These are phyloP conservation scores for Cystofilobasidium ferigula DNA, from an alignment of 768 basidiomycete genomes.

Conservation along the genomic window DNA sequence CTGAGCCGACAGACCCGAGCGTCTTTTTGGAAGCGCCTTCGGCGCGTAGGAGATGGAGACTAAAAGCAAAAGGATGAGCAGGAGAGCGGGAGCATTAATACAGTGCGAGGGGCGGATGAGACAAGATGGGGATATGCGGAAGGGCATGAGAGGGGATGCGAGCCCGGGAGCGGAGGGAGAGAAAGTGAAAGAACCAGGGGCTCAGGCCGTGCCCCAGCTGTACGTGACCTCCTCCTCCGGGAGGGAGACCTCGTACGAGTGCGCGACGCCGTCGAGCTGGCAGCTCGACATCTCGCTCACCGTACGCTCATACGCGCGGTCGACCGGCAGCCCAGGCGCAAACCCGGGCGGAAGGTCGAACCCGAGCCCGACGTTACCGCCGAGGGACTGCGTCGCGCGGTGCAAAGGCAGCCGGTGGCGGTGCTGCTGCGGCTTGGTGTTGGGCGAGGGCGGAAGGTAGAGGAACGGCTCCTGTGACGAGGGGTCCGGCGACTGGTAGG, in stretches of 20 bases:
- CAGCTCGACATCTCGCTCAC: not conserved
- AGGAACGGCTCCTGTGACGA: not conserved
- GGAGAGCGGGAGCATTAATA: too few relatives aligned
- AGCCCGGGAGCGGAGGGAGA: too few relatives aligned
- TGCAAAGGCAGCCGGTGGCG: too few relatives aligned
- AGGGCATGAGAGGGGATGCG: too few relatives aligned
- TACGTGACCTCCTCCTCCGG: slow-evolving; percentile 1
- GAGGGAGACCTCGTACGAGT: not conserved
- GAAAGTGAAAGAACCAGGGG: too few relatives aligned
- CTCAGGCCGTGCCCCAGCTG: not conserved
- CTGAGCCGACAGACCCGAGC: too few relatives aligned
- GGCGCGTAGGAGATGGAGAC: too few relatives aligned
- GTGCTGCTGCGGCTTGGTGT: not conserved
- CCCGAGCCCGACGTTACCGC: not conserved
- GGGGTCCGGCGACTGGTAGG: not conserved
- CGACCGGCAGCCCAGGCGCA: not conserved
- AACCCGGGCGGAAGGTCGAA: not conserved
- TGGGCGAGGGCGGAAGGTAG: not conserved
- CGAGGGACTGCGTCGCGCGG: slow-evolving; percentile 1
- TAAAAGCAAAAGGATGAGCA: too few relatives aligned
- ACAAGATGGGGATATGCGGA: too few relatives aligned
- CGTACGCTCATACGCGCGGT: not conserved
- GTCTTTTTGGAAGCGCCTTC: too few relatives aligned
- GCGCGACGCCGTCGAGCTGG: not conserved
- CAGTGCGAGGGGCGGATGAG: too few relatives aligned